Base-by-base conservation (phyloP, 163 green algal genomes). In the Scenedesmus sp. region DNA sequence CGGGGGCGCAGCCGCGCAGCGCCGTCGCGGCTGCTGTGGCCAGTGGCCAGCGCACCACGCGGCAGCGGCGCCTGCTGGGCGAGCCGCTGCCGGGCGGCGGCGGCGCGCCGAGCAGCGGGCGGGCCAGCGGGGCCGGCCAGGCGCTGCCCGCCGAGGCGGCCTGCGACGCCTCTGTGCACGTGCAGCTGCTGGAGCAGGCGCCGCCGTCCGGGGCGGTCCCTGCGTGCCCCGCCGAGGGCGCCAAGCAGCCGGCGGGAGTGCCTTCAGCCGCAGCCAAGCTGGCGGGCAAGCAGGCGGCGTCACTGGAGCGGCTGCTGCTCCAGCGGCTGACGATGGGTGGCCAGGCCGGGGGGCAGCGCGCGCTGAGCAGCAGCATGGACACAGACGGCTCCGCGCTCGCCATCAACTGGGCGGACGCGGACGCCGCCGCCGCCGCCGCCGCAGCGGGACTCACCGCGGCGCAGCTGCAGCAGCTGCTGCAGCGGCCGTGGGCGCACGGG, bases 391-490 rank as follows among this genome's bases (percentile, higher is more conserved):
- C 67, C 3, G 42, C 67, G 5, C 22, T 76, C 7, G 64, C 67
- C 11, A 28, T 63, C 39, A 33, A 31, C 3, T 45, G 44, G 7
- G 51, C 31, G 18, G 47, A 33, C 50, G 69, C 54, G 29, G 51
- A 47, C 20, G 26, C 31, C 28, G 54, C 44, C 60, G 47, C 65
- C 47, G 54, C 28, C 28, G 69, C 69, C 17, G 69, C 51, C 31
- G 54, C 69, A 4, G 69, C 17, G 5, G 69, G 69, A 9, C 13
- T 67, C 1, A 77, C 54, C 22, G 66, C 66, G 53, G 34, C 45
- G 50, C 69, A 77, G 67, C 51, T 77, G 48, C 36, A 64, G 20
- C 51, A 77, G 36, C n/a, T 77, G 39, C 24, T 77, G 54, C 69
- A 67, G 39, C 57, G 39, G 17, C 69, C 69, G 24, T 77, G 69